Evolutionary conservation across 306 rosid genomes (phyloP).

Genomic region (Nissolia schottii): DNA sequence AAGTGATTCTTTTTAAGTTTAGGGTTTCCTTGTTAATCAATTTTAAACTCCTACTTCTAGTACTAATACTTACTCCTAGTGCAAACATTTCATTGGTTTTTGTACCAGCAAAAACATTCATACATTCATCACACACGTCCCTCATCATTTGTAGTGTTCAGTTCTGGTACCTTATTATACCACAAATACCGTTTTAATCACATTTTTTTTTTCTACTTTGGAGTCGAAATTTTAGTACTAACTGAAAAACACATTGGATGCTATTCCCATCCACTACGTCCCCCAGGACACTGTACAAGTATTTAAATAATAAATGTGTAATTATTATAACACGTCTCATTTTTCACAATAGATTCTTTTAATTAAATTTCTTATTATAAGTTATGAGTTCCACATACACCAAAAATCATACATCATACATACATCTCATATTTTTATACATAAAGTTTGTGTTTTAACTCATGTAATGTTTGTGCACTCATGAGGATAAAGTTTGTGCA

Average conservation of each 20-base stretch:
- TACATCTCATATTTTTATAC: no score
- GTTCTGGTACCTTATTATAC: background rate
- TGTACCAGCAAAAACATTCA: slow-evolving; percentile 16
- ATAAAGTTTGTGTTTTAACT: no score
- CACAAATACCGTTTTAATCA: background rate
- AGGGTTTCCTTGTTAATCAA: slow-evolving; percentile 37
- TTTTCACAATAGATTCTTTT: no score
- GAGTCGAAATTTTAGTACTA: background rate
- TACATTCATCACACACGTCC: background rate
- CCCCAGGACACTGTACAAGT: background rate
- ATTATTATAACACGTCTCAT: background rate
- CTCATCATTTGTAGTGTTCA: slow-evolving; percentile 30
- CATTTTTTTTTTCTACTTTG: background rate
- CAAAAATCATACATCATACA: no score
- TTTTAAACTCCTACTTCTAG: background rate
- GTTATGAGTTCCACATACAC: no score
- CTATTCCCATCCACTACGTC: slow-evolving; percentile 26
- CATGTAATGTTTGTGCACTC: no score
- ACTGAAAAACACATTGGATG: slow-evolving; percentile 32
- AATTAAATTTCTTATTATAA: no score
- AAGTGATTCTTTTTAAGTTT: slow-evolving; percentile 31
- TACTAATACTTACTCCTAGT: no score
- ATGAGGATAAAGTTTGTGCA: no score
- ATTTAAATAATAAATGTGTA: background rate
- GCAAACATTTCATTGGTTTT: slow-evolving; percentile 21